Evolutionary conservation across 306 rosid genomes (phyloP).

Genomic region (Luffa aegyptiaca): DNA sequence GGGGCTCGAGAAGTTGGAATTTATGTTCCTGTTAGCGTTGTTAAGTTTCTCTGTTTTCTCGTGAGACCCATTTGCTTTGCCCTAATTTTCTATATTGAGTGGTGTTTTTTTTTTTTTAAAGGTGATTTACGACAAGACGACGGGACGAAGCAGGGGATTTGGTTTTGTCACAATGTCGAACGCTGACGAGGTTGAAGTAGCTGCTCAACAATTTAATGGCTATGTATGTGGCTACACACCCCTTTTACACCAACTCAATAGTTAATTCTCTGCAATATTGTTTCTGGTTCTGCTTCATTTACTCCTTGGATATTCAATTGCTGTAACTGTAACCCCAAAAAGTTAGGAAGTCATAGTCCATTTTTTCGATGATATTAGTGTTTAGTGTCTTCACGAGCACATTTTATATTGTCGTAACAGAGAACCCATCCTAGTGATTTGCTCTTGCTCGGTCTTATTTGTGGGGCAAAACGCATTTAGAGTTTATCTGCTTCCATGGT

Average conservation of each 20-base stretch:
- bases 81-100: background rate
- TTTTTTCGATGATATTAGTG: background rate
- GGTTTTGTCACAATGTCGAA: slow-evolving; percentile 92
- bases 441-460: background rate
- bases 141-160: slow-evolving; percentile 92
- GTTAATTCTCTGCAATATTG: background rate
- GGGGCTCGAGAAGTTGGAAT: background rate
- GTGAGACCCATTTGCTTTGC: background rate
- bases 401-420: background rate
- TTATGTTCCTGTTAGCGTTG: background rate
- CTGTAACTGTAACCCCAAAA: background rate
- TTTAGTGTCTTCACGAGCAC: background rate
- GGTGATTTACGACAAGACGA: slow-evolving; percentile 83
- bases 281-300: background rate
- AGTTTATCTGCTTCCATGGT: background rate
- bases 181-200: slow-evolving; percentile 56
- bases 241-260: background rate
- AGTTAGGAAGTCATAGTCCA: background rate
- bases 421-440: background rate
- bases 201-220: slow-evolving; percentile 76
- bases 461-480: background rate
- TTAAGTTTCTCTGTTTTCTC: background rate
- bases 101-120: slow-evolving; percentile 8
- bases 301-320: background rate
- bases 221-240: slow-evolving; percentile 47